Conservation (phyloP, 192 early-diverging fungal species). For the Podila horticola region DNA sequence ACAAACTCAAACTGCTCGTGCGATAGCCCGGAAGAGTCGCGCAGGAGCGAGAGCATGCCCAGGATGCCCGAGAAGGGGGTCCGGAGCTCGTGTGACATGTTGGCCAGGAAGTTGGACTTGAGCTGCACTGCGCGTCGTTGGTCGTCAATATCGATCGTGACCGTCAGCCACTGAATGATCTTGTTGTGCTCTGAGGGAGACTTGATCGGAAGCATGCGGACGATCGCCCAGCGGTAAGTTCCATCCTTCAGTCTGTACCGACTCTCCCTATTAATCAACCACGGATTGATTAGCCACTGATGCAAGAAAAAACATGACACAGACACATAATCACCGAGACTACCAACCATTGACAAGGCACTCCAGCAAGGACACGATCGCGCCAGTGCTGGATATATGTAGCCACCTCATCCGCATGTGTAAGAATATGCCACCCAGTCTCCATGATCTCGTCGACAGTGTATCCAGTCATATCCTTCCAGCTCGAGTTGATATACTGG, state of each 20-base stretch:
- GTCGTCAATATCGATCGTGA: slow-evolving; percentile 50
- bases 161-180: slow-evolving; percentile 47
- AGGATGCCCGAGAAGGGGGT: slow-evolving; percentile 68
- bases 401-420: slow-evolving; percentile 28
- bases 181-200: slow-evolving; percentile 18
- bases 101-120: slow-evolving; percentile 75
- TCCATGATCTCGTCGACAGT: slow-evolving; percentile 31
- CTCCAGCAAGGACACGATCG: slow-evolving; percentile 33
- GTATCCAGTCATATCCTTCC: slow-evolving; percentile 49
- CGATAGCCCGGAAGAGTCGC: slow-evolving; percentile 51
- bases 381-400: slow-evolving; percentile 38
- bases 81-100: slow-evolving; percentile 83
- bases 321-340: background rate
- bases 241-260: slow-evolving; percentile 44
- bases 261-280: slow-evolving; percentile 22
- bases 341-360: slow-evolving; percentile 40
- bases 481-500: slow-evolving; percentile 50
- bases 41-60: slow-evolving; percentile 59
- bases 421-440: slow-evolving; percentile 31
- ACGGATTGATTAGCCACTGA: background rate
- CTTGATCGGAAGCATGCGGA: slow-evolving; percentile 44
- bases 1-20: slow-evolving; percentile 60
- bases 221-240: slow-evolving; percentile 33
- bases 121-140: slow-evolving; percentile 55
- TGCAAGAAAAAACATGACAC: background rate